A percentile compares a stretch with the other conserved stretches of the same genome.
Conservation (phyloP, 495 filamentous ascomycete species). For the Daldinia loculata region DNA sequence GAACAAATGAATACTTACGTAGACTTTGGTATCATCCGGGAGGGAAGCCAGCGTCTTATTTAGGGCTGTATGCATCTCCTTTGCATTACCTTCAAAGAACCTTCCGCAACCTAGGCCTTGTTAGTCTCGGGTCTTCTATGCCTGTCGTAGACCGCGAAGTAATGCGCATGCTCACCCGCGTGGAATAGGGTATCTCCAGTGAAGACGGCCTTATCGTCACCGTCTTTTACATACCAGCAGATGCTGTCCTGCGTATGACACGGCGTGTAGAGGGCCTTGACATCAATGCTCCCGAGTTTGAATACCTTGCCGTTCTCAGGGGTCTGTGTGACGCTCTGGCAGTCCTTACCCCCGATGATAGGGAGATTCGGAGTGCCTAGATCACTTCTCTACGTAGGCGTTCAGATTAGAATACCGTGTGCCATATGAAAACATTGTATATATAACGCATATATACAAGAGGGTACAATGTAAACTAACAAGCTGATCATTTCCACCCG, state of each 20-base stretch:
- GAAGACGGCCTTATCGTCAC: constrained; percentile 82
- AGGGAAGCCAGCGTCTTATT: constrained; percentile 83
- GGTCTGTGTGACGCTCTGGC: constrained; percentile 77
- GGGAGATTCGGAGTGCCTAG: constrained; percentile 65
- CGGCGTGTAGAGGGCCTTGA: constrained; percentile 91
- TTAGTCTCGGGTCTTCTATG: constrained; percentile 8
- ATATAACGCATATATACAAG: not conserved
- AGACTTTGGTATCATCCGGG: constrained; percentile 93
- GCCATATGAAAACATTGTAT: not conserved
- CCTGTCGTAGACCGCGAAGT: not conserved
- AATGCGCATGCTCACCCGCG: constrained; percentile 65
- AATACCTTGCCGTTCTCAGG: constrained; percentile 79
- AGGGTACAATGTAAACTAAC: constrained; percentile 52
- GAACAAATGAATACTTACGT: constrained; percentile 62
- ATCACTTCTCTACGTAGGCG: constrained; percentile 67
- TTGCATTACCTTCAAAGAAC: constrained; percentile 93
- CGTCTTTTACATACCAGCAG: constrained; percentile 86
- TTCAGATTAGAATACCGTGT: constrained; percentile 13
- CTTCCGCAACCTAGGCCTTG: constrained; percentile 78
- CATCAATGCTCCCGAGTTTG: constrained; percentile 84
- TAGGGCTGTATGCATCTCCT: constrained; percentile 91
- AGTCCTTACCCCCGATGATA: constrained; percentile 89
- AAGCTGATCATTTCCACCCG: constrained; percentile 86
- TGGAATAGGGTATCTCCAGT: constrained; percentile 97
- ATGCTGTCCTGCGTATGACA: constrained; percentile 99